Evolutionary conservation across 805 yeast species (phyloP).

Genomic region (Citeromyces matritensis): DNA sequence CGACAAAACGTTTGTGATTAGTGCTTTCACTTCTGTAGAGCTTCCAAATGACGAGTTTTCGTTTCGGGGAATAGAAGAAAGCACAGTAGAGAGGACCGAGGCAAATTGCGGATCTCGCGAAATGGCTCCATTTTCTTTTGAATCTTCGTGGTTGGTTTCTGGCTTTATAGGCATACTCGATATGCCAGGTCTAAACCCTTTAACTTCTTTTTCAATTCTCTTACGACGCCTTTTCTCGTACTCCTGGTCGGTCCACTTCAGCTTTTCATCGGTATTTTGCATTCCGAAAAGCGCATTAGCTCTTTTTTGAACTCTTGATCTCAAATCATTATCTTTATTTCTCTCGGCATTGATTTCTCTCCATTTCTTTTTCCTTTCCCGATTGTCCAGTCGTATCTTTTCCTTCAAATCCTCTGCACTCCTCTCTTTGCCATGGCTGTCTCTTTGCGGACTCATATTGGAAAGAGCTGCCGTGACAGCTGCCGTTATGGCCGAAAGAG

Average conservation of each 20-base stretch:
- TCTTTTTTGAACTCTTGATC: constrained; percentile 61
- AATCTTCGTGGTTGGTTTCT: constrained; percentile 2
- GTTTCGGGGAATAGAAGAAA: constrained; percentile 3
- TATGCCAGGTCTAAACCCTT: constrained; percentile 6
- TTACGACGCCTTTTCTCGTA: constrained; percentile 50
- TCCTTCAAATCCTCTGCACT: constrained; percentile 30
- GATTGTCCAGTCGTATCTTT: constrained; percentile 46
- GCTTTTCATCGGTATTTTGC: constrained; percentile 30
- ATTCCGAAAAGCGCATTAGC: constrained; percentile 58
- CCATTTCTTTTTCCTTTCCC: constrained; percentile 75
- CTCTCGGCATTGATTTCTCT: constrained; percentile 65
- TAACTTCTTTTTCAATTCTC: constrained; percentile 33
- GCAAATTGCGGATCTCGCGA: constrained; percentile 2
- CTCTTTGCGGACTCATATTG: background rate
- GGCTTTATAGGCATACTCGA: constrained; percentile 1
- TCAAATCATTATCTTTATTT: constrained; percentile 77
- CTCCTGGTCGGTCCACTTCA: constrained; percentile 63
- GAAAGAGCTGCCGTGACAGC: too few relatives aligned
- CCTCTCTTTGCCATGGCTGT: background rate
- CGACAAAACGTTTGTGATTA: constrained; percentile 7
- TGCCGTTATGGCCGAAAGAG: too few relatives aligned
- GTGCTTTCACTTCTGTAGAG: constrained; percentile 7
- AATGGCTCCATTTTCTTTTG: constrained; percentile 11
- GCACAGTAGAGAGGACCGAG: constrained; percentile 1
- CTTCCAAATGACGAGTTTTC: constrained; percentile 9